phyloP scores from a whole-genome alignment of 2,329 filamentous ascomycete genomes.

The Coccinonectria pachysandricola region DNA sequence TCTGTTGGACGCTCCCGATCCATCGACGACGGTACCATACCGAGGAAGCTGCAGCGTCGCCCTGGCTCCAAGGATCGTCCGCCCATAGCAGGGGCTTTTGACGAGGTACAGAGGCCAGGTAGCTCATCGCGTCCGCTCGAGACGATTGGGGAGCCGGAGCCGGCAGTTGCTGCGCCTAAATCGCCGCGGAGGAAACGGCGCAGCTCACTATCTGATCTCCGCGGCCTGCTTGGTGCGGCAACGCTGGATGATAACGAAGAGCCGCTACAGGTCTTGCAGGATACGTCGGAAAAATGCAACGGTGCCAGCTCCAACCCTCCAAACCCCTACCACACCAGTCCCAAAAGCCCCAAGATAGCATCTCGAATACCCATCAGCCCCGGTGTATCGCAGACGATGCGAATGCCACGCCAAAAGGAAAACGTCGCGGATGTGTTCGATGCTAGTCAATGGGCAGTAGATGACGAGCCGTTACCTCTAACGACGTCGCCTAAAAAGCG shows the following conservation, averaged over 20 bases:
- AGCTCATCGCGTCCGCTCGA: slow-evolving; percentile 49
- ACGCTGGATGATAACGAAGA: slow-evolving; percentile 32
- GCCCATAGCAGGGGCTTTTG: slow-evolving; percentile 51
- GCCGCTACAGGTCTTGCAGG: slow-evolving; percentile 37
- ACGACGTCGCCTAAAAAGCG: slow-evolving; percentile 18
- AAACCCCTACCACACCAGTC: slow-evolving; percentile 24
- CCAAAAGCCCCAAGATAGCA: slow-evolving; percentile 31
- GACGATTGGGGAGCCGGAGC: slow-evolving; percentile 49
- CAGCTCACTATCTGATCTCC: slow-evolving; percentile 84
- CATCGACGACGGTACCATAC: slow-evolving; percentile 54
- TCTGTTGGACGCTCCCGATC: slow-evolving; percentile 63
- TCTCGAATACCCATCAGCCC: slow-evolving; percentile 46
- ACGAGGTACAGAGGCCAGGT: slow-evolving; percentile 43
- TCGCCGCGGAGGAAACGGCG: slow-evolving; percentile 67
- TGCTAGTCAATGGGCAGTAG: too few relatives aligned
- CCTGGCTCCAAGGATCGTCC: slow-evolving; percentile 51
- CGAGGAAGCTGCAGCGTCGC: slow-evolving; percentile 29
- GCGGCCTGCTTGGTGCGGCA: slow-evolving; percentile 53
- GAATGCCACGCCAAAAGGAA: slow-evolving; percentile 38
- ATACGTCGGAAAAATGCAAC: slow-evolving; percentile 47
- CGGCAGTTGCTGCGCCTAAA: slow-evolving; percentile 29
- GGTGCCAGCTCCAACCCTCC: slow-evolving; percentile 24
- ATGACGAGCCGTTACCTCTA: slow-evolving; percentile 9
- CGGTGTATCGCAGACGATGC: slow-evolving; percentile 25
- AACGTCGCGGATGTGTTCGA: slow-evolving; percentile 19